Conservation (phyloP, 192 early-diverging fungal species). For the Gryganskiella cystojenkinii region DNA sequence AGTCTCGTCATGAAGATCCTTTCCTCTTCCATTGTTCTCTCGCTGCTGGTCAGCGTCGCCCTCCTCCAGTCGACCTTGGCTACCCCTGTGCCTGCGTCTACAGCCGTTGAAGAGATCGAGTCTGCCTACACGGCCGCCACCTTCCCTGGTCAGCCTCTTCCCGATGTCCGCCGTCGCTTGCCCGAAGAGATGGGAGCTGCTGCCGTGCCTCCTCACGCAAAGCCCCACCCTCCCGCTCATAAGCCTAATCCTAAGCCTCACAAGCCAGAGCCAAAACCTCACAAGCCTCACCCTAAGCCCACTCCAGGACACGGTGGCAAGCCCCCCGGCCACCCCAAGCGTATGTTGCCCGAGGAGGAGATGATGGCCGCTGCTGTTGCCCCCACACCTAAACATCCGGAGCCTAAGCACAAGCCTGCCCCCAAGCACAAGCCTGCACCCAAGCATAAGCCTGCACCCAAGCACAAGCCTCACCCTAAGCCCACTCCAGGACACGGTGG, state of each 20-base stretch:
- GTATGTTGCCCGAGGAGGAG: not conserved
- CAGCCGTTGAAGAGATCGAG: not conserved
- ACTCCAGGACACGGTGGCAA: conserved; percentile 3
- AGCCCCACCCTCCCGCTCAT: not conserved
- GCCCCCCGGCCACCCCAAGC: not conserved
- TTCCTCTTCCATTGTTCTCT: conserved; percentile 8
- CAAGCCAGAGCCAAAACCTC: not conserved
- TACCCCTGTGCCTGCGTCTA: not conserved
- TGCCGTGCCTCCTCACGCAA: not conserved
- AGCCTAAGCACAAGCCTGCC: not conserved
- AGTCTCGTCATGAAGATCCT: conserved; percentile 14
- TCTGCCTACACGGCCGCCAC: not conserved
- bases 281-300: not conserved
- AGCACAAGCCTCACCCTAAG: not conserved
- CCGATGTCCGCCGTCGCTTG: not conserved
- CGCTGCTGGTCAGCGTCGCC: conserved; percentile 24
- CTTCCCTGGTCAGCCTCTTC: not conserved
- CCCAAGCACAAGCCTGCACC: not conserved
- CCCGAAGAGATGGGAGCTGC: not conserved
- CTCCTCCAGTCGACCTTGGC: conserved; percentile 19
- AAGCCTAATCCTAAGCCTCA: conserved; percentile 1
- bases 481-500: conserved; percentile 3
- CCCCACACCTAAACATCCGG: too few relatives aligned
- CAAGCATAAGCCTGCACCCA: not conserved
- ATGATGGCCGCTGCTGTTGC: not conserved